Conservation (phyloP, 805 yeast species). For the Ogataea zsoltii region DNA sequence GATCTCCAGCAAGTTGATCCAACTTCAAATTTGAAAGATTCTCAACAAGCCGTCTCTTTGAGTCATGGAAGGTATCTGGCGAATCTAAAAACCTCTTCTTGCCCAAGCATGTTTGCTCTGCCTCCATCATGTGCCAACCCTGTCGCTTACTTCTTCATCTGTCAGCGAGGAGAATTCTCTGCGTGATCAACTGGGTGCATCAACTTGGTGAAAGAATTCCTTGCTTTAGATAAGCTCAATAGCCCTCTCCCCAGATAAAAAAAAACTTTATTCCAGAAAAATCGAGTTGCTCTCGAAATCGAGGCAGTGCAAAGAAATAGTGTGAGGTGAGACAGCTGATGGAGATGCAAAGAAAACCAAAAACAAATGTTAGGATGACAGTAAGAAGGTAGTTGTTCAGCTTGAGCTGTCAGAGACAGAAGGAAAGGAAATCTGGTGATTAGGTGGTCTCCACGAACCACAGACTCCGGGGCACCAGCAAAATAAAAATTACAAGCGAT, state of each 20-base stretch:
- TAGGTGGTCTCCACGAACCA: no score
- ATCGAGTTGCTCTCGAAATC: background rate
- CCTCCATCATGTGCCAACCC: background rate
- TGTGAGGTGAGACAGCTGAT: no score
- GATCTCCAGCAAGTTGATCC: background rate
- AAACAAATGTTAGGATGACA: no score
- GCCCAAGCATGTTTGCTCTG: slow-evolving; percentile 3
- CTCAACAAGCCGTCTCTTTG: slow-evolving; percentile 15
- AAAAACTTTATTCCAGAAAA: slow-evolving; percentile 4
- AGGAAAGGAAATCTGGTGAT: no score
- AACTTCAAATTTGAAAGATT: slow-evolving; percentile 8
- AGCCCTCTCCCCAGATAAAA: no score
- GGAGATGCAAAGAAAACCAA: no score
- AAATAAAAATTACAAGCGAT: no score
- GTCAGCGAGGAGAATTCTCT: background rate
- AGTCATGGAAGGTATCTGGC: slow-evolving; percentile 10
- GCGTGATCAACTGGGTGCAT: background rate
- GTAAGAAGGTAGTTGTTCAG: no score
- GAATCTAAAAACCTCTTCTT: slow-evolving; percentile 8
- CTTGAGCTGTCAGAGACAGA: no score
- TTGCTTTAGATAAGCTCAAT: no score
- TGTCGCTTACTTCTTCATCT: background rate
- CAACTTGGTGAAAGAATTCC: background rate
- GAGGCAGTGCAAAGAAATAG: slow-evolving; percentile 1
- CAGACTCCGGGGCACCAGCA: no score